Conservation (phyloP, 345 rosid genomes). For the Brassica nigra region DNA sequence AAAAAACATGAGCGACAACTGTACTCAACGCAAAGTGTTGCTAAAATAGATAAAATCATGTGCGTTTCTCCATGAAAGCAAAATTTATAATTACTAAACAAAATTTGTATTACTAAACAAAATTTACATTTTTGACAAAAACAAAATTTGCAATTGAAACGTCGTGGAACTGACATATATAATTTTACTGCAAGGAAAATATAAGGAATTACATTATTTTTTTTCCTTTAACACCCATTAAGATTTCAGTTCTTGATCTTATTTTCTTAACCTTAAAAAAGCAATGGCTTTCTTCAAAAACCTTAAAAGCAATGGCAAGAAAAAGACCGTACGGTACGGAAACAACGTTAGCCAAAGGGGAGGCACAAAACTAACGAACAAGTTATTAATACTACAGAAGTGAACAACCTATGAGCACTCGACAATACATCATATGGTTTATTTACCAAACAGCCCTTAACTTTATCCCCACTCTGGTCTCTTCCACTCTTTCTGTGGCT, state of each 20-base stretch:
- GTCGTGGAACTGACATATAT: too few relatives aligned
- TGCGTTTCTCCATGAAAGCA: background rate
- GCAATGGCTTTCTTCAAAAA: background rate
- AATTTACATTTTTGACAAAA: background rate
- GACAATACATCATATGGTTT: conserved; percentile 34
- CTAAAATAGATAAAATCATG: background rate
- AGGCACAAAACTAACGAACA: conserved; percentile 22
- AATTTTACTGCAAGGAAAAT: background rate
- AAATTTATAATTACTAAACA: background rate
- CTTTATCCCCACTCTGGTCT: conserved; percentile 31
- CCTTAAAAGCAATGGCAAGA: conserved; percentile 10
- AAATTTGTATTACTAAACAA: background rate
- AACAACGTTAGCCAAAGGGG: conserved; percentile 20
- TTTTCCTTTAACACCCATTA: background rate
- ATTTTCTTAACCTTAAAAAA: conserved; percentile 25
- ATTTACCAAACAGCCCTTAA: conserved; percentile 39
- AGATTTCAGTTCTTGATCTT: conserved; percentile 10
- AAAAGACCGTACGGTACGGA: conserved; percentile 41
- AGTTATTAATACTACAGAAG: conserved; percentile 6
- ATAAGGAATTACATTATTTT: background rate
- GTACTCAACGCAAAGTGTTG: background rate
- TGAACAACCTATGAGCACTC: conserved; percentile 16
- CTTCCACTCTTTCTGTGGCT: conserved; percentile 18
- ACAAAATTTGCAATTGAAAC: too few relatives aligned
- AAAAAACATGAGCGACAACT: background rate